Conservation (phyloP, 495 filamentous ascomycete genomes). For the Aspergillus cavernicola region DNA sequence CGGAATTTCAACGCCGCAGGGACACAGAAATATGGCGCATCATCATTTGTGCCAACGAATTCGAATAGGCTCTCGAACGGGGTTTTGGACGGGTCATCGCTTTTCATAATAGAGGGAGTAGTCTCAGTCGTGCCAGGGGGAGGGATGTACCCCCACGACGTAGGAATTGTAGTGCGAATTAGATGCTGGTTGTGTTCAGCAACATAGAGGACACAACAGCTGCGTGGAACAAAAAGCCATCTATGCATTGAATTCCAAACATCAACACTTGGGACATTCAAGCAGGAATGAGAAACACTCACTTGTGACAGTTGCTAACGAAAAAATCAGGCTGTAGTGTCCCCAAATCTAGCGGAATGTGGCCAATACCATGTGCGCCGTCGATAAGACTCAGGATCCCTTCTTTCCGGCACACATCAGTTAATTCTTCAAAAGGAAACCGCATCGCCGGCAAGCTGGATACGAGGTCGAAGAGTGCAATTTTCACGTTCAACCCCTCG, state of each 20-base stretch:
- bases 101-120: background rate
- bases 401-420: constrained; percentile 55
- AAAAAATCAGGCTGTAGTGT: constrained; percentile 75
- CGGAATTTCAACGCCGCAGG: constrained; percentile 68
- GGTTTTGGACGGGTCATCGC: constrained; percentile 38
- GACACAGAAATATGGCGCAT: constrained; percentile 65
- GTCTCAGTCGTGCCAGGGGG: constrained; percentile 13
- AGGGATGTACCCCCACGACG: constrained; percentile 53
- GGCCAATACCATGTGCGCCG: constrained; percentile 77
- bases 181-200: constrained; percentile 66
- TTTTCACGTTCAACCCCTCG: constrained; percentile 44
- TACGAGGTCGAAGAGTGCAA: constrained; percentile 77
- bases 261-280: no score
- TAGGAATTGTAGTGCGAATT: constrained; percentile 73
- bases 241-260: constrained; percentile 22
- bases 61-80: constrained; percentile 67
- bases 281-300: constrained; percentile 2
- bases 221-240: constrained; percentile 81
- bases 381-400: constrained; percentile 66
- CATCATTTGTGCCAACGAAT: constrained; percentile 73
- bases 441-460: constrained; percentile 69
- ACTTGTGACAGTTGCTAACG: constrained; percentile 80
- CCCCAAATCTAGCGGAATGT: constrained; percentile 65
- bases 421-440: constrained; percentile 71
- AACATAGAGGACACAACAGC: constrained; percentile 77